Percentiles rank a stretch among this genome's conserved stretches.
Evolutionary conservation across 805 yeast species (phyloP).

Genomic region (Metschnikowia baotianmanensis): DNA sequence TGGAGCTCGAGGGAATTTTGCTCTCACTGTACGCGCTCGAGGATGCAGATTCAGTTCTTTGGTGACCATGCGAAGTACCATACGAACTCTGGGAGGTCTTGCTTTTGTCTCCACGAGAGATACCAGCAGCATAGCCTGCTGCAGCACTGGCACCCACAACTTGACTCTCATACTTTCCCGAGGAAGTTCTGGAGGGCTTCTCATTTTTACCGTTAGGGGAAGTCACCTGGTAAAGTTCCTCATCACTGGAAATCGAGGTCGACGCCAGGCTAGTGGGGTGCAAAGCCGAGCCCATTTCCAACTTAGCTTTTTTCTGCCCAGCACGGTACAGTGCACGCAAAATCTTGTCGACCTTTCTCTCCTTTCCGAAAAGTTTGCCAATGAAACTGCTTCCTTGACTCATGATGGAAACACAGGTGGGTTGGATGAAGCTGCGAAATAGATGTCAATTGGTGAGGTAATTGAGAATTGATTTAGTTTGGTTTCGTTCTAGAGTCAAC

Average conservation of each 20-base stretch:
- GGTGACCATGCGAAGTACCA: conserved; percentile 6
- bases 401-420: conserved; percentile 6
- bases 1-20: conserved; percentile 12
- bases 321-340: conserved; percentile 16
- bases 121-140: conserved; percentile 14
- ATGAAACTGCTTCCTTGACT: conserved; percentile 15
- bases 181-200: neutral
- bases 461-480: no score
- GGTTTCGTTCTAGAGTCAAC: no score
- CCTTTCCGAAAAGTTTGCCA: conserved; percentile 12
- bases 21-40: conserved; percentile 9
- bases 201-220: conserved; percentile 3
- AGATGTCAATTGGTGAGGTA: no score
- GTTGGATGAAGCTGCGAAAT: neutral
- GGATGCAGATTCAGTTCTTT: neutral
- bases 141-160: conserved; percentile 11
- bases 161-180: conserved; percentile 1
- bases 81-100: conserved; percentile 1
- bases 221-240: conserved; percentile 6
- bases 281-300: conserved; percentile 5
- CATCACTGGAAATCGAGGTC: conserved; percentile 11
- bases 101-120: neutral
- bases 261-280: conserved; percentile 3
- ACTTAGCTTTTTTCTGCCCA: conserved; percentile 11
- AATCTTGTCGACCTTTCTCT: conserved; percentile 11